Evolutionary conservation across 768 basidiomycete genomes (phyloP).

Genomic region (Erythrobasidium yunnanense): DNA sequence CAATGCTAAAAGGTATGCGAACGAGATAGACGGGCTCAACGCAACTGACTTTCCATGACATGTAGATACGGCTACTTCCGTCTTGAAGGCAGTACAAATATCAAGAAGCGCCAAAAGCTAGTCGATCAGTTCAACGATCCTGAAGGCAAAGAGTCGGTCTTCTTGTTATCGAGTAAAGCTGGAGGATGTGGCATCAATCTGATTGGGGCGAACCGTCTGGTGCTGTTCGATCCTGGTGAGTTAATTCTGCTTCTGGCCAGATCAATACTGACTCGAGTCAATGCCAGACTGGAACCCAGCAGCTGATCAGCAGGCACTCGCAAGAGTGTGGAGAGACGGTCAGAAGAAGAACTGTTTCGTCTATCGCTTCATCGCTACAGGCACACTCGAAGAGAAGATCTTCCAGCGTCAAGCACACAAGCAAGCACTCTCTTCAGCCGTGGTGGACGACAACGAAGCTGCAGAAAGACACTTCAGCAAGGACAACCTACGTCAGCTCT

Average conservation of each 20-base stretch:
- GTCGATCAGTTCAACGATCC: constrained; percentile 79
- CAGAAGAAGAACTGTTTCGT: constrained; percentile 99
- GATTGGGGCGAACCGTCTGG: constrained; percentile 78
- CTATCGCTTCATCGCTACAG: constrained; percentile 74
- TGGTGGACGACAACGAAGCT: constrained; percentile 93
- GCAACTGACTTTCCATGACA: background rate
- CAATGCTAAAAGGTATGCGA: constrained; percentile 29
- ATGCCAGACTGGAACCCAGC: constrained; percentile 97
- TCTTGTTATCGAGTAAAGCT: constrained; percentile 86
- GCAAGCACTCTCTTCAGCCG: constrained; percentile 91
- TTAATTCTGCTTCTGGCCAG: constrained; percentile 1
- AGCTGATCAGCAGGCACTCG: constrained; percentile 93
- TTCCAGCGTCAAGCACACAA: constrained; percentile 95
- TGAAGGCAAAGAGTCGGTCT: constrained; percentile 53
- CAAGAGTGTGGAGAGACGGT: constrained; percentile 97
- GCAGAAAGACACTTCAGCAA: constrained; percentile 87
- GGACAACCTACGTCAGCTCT: constrained; percentile 77
- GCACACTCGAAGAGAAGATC: constrained; percentile 97
- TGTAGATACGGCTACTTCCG: constrained; percentile 32
- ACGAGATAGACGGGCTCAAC: constrained; percentile 23
- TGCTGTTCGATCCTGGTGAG: constrained; percentile 44
- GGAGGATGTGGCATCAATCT: constrained; percentile 91
- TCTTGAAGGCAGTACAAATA: constrained; percentile 35
- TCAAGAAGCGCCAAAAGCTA: constrained; percentile 67
- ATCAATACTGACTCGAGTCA: background rate